Conservation (phyloP, 2,329 filamentous ascomycete species). For the Metarhizium guizhouense region DNA sequence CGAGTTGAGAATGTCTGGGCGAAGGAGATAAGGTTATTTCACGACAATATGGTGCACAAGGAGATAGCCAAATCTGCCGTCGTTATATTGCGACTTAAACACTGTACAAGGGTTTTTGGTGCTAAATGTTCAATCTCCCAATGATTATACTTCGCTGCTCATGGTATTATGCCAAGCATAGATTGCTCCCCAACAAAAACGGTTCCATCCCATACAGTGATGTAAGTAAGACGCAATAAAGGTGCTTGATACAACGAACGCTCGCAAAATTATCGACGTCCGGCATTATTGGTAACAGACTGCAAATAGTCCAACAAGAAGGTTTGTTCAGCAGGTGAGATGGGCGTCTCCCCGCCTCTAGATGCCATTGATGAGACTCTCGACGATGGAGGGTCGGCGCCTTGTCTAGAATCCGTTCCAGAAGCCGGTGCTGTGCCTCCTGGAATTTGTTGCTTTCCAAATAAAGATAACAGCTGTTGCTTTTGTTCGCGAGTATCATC, state of each 20-base stretch:
- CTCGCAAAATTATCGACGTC: constrained; percentile 15
- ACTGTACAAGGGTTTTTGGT: not conserved
- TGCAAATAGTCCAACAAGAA: constrained; percentile 72
- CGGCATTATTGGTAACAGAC: constrained; percentile 34
- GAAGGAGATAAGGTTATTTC: not conserved
- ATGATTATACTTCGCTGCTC: not conserved
- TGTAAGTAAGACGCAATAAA: not conserved
- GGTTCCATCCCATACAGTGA: not conserved
- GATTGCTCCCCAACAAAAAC: not conserved
- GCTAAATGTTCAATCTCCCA: not conserved
- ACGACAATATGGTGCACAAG: not conserved
- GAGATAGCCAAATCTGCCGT: not conserved
- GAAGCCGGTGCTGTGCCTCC: not conserved
- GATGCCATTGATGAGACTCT: constrained; percentile 37
- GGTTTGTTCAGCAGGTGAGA: constrained; percentile 62
- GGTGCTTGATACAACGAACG: not conserved
- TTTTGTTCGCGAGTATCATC: constrained; percentile 24
- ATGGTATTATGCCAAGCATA: not conserved
- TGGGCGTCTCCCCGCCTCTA: constrained; percentile 36
- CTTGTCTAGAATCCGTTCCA: not conserved
- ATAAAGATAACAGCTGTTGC: constrained; percentile 48
- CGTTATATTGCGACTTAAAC: not conserved
- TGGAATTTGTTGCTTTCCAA: constrained; percentile 35
- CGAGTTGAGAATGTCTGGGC: not conserved
- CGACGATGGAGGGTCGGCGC: constrained; percentile 18